Evolutionary conservation across 805 yeast genomes (phyloP).

Genomic region (Spathaspora gorwiae): DNA sequence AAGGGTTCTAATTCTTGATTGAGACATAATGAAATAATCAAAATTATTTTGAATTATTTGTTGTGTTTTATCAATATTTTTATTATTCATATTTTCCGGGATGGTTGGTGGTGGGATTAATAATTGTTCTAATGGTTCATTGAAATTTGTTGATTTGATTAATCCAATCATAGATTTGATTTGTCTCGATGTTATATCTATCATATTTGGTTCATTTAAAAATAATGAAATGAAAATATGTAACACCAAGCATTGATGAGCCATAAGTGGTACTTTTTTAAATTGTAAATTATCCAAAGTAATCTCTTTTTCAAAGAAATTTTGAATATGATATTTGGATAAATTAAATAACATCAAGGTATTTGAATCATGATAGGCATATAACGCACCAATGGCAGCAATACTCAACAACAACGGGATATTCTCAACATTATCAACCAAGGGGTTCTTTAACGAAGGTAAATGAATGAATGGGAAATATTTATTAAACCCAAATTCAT

Average conservation of each 20-base stretch:
- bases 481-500: conserved; percentile 70
- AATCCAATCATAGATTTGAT: conserved; percentile 51
- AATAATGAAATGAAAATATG: conserved; percentile 56
- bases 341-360: conserved; percentile 68
- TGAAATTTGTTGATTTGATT: conserved; percentile 48
- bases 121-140: conserved; percentile 45
- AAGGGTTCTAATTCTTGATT: conserved; percentile 52
- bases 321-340: conserved; percentile 62
- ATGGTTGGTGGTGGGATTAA: conserved; percentile 34
- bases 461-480: conserved; percentile 84
- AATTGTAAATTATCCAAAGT: conserved; percentile 42
- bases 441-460: conserved; percentile 45
- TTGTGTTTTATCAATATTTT: conserved; percentile 13
- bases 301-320: conserved; percentile 52
- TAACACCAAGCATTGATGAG: conserved; percentile 46
- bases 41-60: conserved; percentile 35
- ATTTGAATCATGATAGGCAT: conserved; percentile 73
- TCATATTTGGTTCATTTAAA: conserved; percentile 48
- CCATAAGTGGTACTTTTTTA: conserved; percentile 53
- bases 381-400: conserved; percentile 86
- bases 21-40: conserved; percentile 52
- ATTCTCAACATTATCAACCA: conserved; percentile 40
- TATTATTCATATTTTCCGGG: background rate
- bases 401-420: conserved; percentile 72
- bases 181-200: conserved; percentile 49